Conservation (phyloP, 2,329 filamentous ascomycete genomes). For the Leptographium wingfieldii region DNA sequence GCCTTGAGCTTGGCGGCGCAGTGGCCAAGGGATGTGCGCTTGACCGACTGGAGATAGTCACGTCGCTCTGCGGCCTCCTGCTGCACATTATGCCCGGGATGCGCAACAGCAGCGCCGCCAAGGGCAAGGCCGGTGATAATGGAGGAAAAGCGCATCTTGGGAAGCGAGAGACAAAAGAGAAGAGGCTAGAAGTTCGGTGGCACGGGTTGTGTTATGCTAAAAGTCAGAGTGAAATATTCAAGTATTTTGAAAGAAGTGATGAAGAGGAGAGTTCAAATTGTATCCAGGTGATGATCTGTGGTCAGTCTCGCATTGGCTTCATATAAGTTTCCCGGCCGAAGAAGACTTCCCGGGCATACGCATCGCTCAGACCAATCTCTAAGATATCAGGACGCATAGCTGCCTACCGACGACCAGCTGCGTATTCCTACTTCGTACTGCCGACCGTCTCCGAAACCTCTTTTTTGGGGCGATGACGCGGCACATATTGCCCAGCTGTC, state of each 20-base stretch:
- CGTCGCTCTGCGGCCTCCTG: constrained; percentile 29
- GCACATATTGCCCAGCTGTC: neutral
- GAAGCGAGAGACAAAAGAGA: neutral
- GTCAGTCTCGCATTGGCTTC: neutral
- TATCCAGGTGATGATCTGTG: neutral
- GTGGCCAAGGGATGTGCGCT: constrained; percentile 21
- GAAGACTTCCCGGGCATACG: neutral
- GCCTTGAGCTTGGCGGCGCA: constrained; percentile 26
- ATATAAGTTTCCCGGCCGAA: neutral
- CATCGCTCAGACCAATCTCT: neutral
- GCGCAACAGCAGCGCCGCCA: constrained; percentile 16
- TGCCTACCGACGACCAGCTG: neutral
- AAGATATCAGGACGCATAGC: neutral
- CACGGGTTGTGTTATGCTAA: neutral
- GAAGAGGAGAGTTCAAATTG: neutral
- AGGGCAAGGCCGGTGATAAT: constrained; percentile 14
- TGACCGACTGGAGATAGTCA: constrained; percentile 21
- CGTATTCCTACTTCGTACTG: neutral
- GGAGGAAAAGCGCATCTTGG: constrained; percentile 12
- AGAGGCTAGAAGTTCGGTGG: neutral
- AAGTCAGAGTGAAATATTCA: neutral
- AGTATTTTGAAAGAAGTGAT: neutral
- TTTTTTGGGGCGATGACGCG: neutral
- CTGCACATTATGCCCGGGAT: constrained; percentile 28
- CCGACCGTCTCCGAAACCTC: neutral